Evolutionary conservation across 495 filamentous ascomycete species (phyloP).

Genomic region (Podospora pseudocomata): DNA sequence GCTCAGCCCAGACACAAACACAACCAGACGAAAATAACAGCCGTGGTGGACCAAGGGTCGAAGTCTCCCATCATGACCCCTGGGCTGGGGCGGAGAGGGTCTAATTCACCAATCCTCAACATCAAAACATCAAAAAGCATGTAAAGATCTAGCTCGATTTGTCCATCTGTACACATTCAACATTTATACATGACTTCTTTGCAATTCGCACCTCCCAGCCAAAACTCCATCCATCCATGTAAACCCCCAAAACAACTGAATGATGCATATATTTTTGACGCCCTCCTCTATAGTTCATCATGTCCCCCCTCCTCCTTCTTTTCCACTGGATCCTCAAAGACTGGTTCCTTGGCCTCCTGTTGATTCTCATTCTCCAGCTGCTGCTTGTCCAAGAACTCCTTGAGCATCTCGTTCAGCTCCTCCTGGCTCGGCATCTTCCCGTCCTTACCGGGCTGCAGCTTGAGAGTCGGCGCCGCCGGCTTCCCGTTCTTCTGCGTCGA

Average conservation of each 20-base stretch:
- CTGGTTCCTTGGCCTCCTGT: conserved; percentile 17
- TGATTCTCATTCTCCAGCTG: conserved; percentile 30
- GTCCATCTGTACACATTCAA: neutral
- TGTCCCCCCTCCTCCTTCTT: conserved; percentile 41
- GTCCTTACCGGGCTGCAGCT: conserved; percentile 37
- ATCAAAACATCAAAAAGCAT: neutral
- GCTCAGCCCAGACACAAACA: neutral
- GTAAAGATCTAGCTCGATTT: neutral
- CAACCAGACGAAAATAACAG: neutral
- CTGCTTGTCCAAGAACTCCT: conserved; percentile 39
- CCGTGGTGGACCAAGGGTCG: neutral
- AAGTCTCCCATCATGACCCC: neutral
- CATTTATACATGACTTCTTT: neutral
- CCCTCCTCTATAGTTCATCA: conserved; percentile 47
- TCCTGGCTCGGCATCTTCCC: conserved; percentile 41
- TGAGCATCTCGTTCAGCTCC: conserved; percentile 50
- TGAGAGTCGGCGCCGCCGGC: conserved; percentile 39
- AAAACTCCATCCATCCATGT: neutral
- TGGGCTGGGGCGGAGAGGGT: neutral
- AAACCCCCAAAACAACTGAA: neutral
- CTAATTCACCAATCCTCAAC: neutral
- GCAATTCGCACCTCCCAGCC: neutral
- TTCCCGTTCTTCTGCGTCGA: conserved; percentile 24
- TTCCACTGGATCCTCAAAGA: conserved; percentile 24
- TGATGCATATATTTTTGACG: neutral